These are phyloP conservation scores for Tympanopsis confertula DNA, from an alignment of 2,329 filamentous ascomycete species.

Conservation along the genomic window DNA sequence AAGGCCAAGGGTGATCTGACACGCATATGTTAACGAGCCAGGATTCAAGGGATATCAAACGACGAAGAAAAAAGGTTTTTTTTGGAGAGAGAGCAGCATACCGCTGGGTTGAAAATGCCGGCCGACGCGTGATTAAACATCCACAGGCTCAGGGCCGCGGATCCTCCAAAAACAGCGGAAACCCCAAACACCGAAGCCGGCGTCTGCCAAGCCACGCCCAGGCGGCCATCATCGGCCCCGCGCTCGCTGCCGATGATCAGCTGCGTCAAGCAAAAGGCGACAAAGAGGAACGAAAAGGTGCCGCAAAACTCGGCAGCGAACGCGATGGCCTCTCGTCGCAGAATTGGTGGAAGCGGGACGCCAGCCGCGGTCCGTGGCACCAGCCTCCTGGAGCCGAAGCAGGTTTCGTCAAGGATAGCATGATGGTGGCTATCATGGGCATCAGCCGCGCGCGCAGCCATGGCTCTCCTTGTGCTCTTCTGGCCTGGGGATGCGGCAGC, in stretches of 20 bases:
- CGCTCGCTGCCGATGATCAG: not conserved
- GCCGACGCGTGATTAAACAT: not conserved
- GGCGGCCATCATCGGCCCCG: not conserved
- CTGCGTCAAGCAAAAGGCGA: not conserved
- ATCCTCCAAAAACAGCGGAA: not conserved
- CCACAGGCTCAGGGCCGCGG: not conserved
- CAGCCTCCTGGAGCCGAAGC: too few relatives aligned
- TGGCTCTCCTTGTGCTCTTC: too few relatives aligned
- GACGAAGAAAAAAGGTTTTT: too few relatives aligned
- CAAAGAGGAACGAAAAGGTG: not conserved
- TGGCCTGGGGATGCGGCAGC: too few relatives aligned
- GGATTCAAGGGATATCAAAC: too few relatives aligned
- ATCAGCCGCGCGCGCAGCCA: too few relatives aligned
- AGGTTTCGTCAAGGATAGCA: too few relatives aligned
- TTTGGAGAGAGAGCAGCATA: not conserved
- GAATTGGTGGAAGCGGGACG: too few relatives aligned
- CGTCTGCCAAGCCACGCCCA: not conserved
- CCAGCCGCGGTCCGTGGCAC: too few relatives aligned
- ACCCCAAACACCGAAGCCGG: not conserved
- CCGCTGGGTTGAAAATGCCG: not conserved
- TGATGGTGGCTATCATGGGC: too few relatives aligned
- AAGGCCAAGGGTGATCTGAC: not conserved
- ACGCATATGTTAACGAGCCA: too few relatives aligned
- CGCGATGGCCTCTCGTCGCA: not conserved
- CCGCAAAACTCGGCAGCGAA: not conserved